These are phyloP conservation scores for Scorias spongiosa DNA, from an alignment of 2,329 filamentous ascomycete genomes.

Conservation along the genomic window DNA sequence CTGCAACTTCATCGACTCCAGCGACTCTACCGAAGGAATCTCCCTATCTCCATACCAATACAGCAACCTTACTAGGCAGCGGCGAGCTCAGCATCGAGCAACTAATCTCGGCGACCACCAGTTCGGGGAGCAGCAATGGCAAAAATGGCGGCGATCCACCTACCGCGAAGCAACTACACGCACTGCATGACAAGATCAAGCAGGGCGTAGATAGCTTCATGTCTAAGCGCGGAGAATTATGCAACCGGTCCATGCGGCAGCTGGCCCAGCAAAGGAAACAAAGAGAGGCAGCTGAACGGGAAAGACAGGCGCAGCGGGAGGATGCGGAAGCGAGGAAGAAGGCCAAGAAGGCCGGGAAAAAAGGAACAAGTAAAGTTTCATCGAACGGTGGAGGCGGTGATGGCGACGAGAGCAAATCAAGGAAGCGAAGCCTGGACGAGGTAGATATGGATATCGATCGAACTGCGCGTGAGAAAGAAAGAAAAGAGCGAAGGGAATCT, in stretches of 20 bases:
- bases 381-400: not conserved
- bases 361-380: conserved; percentile 4
- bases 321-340: conserved; percentile 27
- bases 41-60: conserved; percentile 48
- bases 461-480: conserved; percentile 42
- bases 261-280: conserved; percentile 52
- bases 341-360: conserved; percentile 30
- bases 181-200: conserved; percentile 51
- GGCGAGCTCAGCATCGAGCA: not conserved
- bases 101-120: conserved; percentile 26
- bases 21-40: conserved; percentile 37
- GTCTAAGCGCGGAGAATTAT: conserved; percentile 43
- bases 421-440: conserved; percentile 19
- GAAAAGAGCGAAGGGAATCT: conserved; percentile 66
- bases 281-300: conserved; percentile 36
- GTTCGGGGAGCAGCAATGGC: conserved; percentile 41
- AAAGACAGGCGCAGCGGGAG: conserved; percentile 23
- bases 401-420: not conserved
- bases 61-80: conserved; percentile 27
- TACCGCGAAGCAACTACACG: conserved; percentile 48
- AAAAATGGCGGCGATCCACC: conserved; percentile 26
- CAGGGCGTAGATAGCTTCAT: conserved; percentile 30
- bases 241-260: conserved; percentile 59
- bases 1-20: conserved; percentile 38
- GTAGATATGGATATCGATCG: conserved; percentile 18